Conservation (phyloP, 2,329 filamentous ascomycete genomes). For the Neocucurbitaria cava region DNA sequence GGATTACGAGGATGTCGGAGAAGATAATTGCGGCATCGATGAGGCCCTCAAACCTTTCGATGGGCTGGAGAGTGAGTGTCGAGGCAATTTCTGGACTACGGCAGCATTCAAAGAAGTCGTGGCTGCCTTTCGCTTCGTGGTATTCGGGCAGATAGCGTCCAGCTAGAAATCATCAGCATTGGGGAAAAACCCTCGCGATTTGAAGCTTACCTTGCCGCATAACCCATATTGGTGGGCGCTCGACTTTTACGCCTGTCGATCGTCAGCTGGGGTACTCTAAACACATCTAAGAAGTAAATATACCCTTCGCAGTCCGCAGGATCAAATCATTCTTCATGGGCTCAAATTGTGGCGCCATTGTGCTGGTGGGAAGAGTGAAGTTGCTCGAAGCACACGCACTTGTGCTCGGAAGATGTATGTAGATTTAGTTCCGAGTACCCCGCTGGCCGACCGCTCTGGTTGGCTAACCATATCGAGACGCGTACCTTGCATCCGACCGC, state of each 20-base stretch:
- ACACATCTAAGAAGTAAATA: neutral
- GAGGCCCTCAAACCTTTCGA: constrained; percentile 88
- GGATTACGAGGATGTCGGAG: constrained; percentile 96
- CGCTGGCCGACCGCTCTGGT: constrained; percentile 23
- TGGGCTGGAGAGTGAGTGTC: constrained; percentile 90
- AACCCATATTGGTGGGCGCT: constrained; percentile 96
- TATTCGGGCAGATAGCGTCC: constrained; percentile 98
- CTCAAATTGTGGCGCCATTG: constrained; percentile 75
- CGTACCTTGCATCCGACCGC: constrained; percentile 18
- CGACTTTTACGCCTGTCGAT: constrained; percentile 78
- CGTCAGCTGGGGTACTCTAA: constrained; percentile 18
- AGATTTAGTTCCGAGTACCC: constrained; percentile 29
- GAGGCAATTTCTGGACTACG: constrained; percentile 91
- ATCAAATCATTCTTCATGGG: constrained; percentile 93
- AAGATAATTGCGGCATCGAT: constrained; percentile 98
- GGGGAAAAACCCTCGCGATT: neutral
- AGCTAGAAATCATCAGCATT: constrained; percentile 60
- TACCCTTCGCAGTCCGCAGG: constrained; percentile 88
- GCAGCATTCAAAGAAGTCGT: constrained; percentile 98
- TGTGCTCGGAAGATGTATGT: constrained; percentile 18
- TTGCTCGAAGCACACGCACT: constrained; percentile 8
- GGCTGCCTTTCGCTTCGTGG: constrained; percentile 87
- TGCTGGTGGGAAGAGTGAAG: constrained; percentile 29
- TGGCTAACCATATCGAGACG: constrained; percentile 30
- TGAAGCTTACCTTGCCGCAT: constrained; percentile 86